Conservation (phyloP, 352 stramenopile species). For the Phytophthora lateralis region DNA sequence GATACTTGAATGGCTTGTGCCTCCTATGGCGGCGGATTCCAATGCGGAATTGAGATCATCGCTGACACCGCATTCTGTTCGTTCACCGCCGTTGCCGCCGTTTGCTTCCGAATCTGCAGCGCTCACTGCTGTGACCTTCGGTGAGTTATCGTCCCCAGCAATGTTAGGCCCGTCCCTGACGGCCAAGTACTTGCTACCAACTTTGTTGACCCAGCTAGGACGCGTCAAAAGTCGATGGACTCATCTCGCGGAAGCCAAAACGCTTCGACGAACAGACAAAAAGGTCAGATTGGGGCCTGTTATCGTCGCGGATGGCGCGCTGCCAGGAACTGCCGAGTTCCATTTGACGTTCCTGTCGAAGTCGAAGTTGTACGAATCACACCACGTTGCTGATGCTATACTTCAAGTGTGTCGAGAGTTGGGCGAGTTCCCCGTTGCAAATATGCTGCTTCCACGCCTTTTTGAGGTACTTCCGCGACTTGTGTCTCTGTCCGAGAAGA, state of each 20-base stretch:
- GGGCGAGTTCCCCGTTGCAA: slow-evolving; percentile 49
- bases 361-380: slow-evolving; percentile 59
- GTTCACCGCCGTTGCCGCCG: slow-evolving; percentile 19
- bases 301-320: slow-evolving; percentile 33
- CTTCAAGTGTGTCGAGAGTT: slow-evolving; percentile 70
- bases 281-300: slow-evolving; percentile 18
- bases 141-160: slow-evolving; percentile 54
- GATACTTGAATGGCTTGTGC: slow-evolving; percentile 69
- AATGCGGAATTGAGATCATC: slow-evolving; percentile 21
- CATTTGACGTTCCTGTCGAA: slow-evolving; percentile 73
- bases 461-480: slow-evolving; percentile 66
- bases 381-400: slow-evolving; percentile 70
- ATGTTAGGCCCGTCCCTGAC: slow-evolving; percentile 63
- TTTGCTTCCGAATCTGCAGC: slow-evolving; percentile 53
- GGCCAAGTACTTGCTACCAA: slow-evolving; percentile 64
- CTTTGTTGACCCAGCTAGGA: slow-evolving; percentile 58
- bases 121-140: slow-evolving; percentile 50
- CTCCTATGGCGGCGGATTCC: slow-evolving; percentile 18
- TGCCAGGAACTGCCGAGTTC: slow-evolving; percentile 40
- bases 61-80: slow-evolving; percentile 19
- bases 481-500: slow-evolving; percentile 61
- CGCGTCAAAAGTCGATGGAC: slow-evolving; percentile 64
- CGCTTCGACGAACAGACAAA: slow-evolving; percentile 42
- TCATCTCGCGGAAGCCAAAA: slow-evolving; percentile 50
- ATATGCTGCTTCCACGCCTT: slow-evolving; percentile 57